Base-by-base conservation (phyloP, 2,329 filamentous ascomycete genomes). In the Delphinella strobiligena region DNA sequence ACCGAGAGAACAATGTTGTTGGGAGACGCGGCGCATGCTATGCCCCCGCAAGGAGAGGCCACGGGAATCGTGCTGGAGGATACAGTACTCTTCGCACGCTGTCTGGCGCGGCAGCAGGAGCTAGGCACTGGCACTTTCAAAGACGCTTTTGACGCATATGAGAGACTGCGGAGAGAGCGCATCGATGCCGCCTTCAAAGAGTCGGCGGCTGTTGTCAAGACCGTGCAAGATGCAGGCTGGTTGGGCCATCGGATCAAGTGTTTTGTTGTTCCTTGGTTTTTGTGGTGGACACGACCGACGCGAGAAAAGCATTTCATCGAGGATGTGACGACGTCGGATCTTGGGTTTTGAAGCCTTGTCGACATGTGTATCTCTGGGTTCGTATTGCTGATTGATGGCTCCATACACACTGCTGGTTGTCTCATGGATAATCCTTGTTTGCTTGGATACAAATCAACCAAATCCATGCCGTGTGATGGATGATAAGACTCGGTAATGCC, bases 51-150 rank as follows among this genome's bases (percentile, higher is more conserved):
- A 42, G 68, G 68, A 9, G 67, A 71, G 45, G 61, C 58, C 22
- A 70, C 67, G 3, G 68, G 68, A 12, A 63, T 71, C 24, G 66
- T 70, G 8, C 69, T 72, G 45, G 68, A 71, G 51, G 68, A 71
- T 48, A 68, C 62, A 2, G 63, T 70, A 27, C 50, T 71, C 38
- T 63, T 71, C 51, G 61, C 67, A 19, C 51, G 63, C 35, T 64
- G 61, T 51, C 42, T 66, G 34, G 59, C 55, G 1, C 51, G 55
- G 32, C 66, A 63, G 62, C 58, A 64, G 49, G 56, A 64, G 41
- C 60, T 57, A 42, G 54, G 56, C 33, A 53, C 48, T 16, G 54
- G 47, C 18, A 53, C 51, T 4, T 58, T 69, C 29, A 58, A 61
- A n/a, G 60, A 65, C 46, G 57, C 66, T 1, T 67, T 71, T 43